A percentile compares a stretch with the other conserved stretches of the same genome.
Conservation (phyloP, 768 basidiomycete species). For the Cyclocybe aegerita region DNA sequence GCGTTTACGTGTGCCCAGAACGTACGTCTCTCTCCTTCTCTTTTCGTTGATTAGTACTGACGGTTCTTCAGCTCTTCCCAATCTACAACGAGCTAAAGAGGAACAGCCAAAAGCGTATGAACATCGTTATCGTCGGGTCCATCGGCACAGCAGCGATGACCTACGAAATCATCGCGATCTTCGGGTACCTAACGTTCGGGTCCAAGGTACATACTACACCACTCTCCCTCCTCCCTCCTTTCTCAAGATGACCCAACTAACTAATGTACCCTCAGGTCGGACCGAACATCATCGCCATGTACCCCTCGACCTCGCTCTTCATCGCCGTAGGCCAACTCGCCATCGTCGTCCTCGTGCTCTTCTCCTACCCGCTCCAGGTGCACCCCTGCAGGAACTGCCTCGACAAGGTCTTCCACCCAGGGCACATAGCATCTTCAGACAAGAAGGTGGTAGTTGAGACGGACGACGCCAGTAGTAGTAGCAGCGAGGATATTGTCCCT, state of each 20-base stretch:
- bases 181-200: slow-evolving; percentile 94
- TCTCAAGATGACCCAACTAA: no score
- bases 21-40: slow-evolving; percentile 41
- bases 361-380: slow-evolving; percentile 93
- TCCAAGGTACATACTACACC: slow-evolving; percentile 53
- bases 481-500: slow-evolving; percentile 35
- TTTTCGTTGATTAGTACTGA: background rate
- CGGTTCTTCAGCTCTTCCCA: slow-evolving; percentile 77
- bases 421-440: slow-evolving; percentile 30
- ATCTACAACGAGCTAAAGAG: slow-evolving; percentile 87
- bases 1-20: slow-evolving; percentile 94
- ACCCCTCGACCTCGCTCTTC: slow-evolving; percentile 85
- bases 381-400: slow-evolving; percentile 91
- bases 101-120: slow-evolving; percentile 84
- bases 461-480: slow-evolving; percentile 30
- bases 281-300: slow-evolving; percentile 94
- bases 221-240: background rate
- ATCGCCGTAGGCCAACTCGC: slow-evolving; percentile 93
- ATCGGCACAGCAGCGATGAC: slow-evolving; percentile 82
- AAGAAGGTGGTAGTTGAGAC: no score
- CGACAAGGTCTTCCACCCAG: slow-evolving; percentile 79
- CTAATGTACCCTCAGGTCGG: slow-evolving; percentile 55
- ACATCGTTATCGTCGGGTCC: slow-evolving; percentile 81
- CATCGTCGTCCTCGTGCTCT: slow-evolving; percentile 86
- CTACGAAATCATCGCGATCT: slow-evolving; percentile 86